Evolutionary conservation across 352 stramenopile genomes (phyloP).

Genomic region (Globisporangium lucens): DNA sequence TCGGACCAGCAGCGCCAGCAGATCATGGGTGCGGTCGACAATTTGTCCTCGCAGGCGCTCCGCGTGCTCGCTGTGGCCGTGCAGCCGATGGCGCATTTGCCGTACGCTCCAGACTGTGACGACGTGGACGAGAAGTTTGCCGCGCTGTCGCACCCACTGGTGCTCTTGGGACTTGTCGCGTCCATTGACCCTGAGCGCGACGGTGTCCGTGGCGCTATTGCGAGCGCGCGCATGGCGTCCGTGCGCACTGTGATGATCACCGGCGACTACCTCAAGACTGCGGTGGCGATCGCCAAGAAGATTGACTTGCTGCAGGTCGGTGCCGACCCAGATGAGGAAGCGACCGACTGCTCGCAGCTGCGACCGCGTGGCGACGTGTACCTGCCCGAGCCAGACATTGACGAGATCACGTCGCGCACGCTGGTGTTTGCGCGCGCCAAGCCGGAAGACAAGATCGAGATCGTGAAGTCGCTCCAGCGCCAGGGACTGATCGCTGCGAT

Average conservation of each 20-base stretch:
- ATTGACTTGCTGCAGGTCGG: slow-evolving; percentile 89
- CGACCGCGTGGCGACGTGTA: slow-evolving; percentile 52
- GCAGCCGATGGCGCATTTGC: slow-evolving; percentile 50
- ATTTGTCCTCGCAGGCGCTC: slow-evolving; percentile 70
- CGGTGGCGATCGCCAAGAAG: slow-evolving; percentile 90
- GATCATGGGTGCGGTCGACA: slow-evolving; percentile 57
- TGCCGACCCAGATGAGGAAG: slow-evolving; percentile 53
- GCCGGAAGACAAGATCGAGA: slow-evolving; percentile 95
- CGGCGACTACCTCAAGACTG: slow-evolving; percentile 94
- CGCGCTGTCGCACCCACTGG: slow-evolving; percentile 63
- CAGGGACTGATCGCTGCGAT: slow-evolving; percentile 92
- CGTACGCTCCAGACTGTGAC: slow-evolving; percentile 39
- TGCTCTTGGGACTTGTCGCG: slow-evolving; percentile 92
- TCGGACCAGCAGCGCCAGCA: slow-evolving; percentile 40
- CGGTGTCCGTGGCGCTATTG: slow-evolving; percentile 58
- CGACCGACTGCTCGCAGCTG: slow-evolving; percentile 71
- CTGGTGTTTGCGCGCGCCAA: slow-evolving; percentile 95
- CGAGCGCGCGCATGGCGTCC: slow-evolving; percentile 35
- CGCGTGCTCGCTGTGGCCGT: slow-evolving; percentile 91
- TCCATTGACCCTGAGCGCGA: slow-evolving; percentile 85
- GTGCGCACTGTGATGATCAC: slow-evolving; percentile 93
- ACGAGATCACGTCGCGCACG: slow-evolving; percentile 78
- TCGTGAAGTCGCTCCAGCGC: slow-evolving; percentile 94
- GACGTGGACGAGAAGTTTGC: slow-evolving; percentile 73
- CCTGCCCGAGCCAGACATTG: slow-evolving; percentile 71